Base-by-base conservation (phyloP, 176 grass and related monocot species). In the Saccharum officinarum region DNA sequence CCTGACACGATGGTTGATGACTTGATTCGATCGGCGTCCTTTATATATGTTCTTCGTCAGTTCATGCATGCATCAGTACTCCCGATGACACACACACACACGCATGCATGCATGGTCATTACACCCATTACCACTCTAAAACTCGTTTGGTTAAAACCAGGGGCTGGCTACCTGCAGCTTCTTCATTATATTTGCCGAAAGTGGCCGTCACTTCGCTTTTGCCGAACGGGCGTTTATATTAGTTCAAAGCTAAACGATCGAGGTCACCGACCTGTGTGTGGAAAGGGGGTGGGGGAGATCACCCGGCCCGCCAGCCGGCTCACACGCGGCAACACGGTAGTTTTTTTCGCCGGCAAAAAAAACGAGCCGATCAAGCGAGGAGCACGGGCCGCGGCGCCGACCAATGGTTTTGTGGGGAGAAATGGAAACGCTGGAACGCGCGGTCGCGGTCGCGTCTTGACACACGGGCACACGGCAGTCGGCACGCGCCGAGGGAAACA, bases 181-280 rank as follows among this genome's bases (percentile, higher is more conserved):
- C 5, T 38, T 38, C 37, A 38, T 38, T 7, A 1, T 38, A 38
- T 38, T 38, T 38, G 37, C 37, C 5, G 37, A 38, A 38, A 38
- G 41, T 42, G 9, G 44, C 5, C 18, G 6, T 22, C 52, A 8
- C 6, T 55, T 55, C 18, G 52, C 18, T 55, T 55, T 55, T 55
- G 6, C 6, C 18, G 17, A 20, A 18, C 18, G 52, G 52, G 18
- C 18, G 52, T 18, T 50, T 50, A 50, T 17, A 50, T 50, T 50
- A 50, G 14, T 17, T 50, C 1, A 65, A 6, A 61, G 47, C 73
- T 54, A 54, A 37, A 36, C 18, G 5, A 13, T 3, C 31, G 22
- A 30, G n/a, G 26, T 64, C 76, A 79, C 76, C 57, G 76, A 64
- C 76, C 59, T 65, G 60, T 47, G 13, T 49, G 3, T 49, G 33